Conservation (phyloP, 2,329 filamentous ascomycete genomes). For the Trichoderma sp. region DNA sequence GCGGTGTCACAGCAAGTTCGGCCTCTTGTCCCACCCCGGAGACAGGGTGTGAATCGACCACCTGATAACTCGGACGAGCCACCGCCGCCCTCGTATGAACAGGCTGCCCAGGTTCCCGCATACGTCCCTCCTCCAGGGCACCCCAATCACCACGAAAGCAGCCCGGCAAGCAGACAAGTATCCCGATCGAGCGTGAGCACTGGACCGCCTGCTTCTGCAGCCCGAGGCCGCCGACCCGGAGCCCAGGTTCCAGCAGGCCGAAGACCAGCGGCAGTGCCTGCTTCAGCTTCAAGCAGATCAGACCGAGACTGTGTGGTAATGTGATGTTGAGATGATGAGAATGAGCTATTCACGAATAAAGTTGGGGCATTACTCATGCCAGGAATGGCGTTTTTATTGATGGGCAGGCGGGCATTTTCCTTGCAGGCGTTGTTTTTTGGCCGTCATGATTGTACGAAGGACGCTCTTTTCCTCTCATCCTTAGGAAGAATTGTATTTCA, state of each 20-base stretch:
- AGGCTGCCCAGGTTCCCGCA: slow-evolving; percentile 52
- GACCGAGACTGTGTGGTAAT: slow-evolving; percentile 50
- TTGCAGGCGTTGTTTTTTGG: neutral
- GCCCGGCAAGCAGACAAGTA: slow-evolving; percentile 19
- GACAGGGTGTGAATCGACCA: slow-evolving; percentile 39
- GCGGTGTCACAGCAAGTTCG: slow-evolving; percentile 42
- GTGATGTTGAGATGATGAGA: slow-evolving; percentile 33
- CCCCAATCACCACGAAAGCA: slow-evolving; percentile 50
- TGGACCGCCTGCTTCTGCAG: neutral
- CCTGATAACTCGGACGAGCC: slow-evolving; percentile 50
- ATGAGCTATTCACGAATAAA: neutral
- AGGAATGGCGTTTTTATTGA: neutral
- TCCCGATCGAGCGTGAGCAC: slow-evolving; percentile 1
- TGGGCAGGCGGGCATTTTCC: neutral
- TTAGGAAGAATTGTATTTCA: neutral
- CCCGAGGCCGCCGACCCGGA: slow-evolving; percentile 23
- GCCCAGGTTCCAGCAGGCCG: slow-evolving; percentile 28
- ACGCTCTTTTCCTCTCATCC: neutral
- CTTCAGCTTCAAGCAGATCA: slow-evolving; percentile 28
- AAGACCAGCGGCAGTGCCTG: slow-evolving; percentile 26
- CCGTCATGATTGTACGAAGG: neutral
- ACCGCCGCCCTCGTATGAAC: slow-evolving; percentile 60
- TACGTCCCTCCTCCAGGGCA: slow-evolving; percentile 56
- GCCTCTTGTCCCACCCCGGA: slow-evolving; percentile 42
- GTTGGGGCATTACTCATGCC: neutral